Percentiles rank a stretch among this genome's conserved stretches.
Evolutionary conservation across 73 alveolate species (phyloP).

Genomic region (Paramecium bursaria): DNA sequence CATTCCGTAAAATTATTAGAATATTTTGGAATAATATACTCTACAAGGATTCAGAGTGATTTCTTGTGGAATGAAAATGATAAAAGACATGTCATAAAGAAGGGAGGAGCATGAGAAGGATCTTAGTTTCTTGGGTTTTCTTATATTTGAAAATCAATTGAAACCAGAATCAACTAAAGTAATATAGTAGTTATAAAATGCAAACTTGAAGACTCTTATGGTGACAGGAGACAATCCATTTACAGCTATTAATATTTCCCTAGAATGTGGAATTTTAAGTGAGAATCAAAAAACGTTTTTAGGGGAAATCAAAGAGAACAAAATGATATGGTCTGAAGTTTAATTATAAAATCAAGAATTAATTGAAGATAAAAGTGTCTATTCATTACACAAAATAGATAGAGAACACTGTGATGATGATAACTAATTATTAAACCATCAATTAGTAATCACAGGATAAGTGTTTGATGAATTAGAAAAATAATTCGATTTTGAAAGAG

Average conservation of each 20-base stretch:
- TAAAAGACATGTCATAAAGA: neutral
- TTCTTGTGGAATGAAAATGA: conserved; percentile 74
- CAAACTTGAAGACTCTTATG: conserved; percentile 73
- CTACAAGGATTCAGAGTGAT: conserved; percentile 87
- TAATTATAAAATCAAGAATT: neutral
- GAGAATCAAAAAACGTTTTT: conserved; percentile 72
- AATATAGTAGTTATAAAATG: conserved; percentile 63
- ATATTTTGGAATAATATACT: conserved; percentile 75
- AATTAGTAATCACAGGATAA: conserved; percentile 65
- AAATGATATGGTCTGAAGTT: conserved; percentile 73
- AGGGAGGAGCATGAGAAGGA: conserved; percentile 75
- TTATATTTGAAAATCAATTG: conserved; percentile 81
- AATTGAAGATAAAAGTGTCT: neutral
- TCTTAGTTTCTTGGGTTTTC: conserved; percentile 78
- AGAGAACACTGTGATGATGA: conserved; percentile 39
- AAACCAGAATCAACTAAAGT: conserved; percentile 78
- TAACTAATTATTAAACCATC: neutral
- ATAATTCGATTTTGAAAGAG: neutral
- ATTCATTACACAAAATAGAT: neutral
- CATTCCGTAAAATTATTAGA: conserved; percentile 81
- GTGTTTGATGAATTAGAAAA: conserved; percentile 36
- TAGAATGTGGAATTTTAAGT: conserved; percentile 78
- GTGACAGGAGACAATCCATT: conserved; percentile 87
- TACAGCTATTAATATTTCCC: conserved; percentile 83
- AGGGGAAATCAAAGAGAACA: conserved; percentile 69